A percentile compares a stretch with the other conserved stretches of the same genome.
Conservation (phyloP, 257 asterid genomes). For the Scutellaria baicalensis region DNA sequence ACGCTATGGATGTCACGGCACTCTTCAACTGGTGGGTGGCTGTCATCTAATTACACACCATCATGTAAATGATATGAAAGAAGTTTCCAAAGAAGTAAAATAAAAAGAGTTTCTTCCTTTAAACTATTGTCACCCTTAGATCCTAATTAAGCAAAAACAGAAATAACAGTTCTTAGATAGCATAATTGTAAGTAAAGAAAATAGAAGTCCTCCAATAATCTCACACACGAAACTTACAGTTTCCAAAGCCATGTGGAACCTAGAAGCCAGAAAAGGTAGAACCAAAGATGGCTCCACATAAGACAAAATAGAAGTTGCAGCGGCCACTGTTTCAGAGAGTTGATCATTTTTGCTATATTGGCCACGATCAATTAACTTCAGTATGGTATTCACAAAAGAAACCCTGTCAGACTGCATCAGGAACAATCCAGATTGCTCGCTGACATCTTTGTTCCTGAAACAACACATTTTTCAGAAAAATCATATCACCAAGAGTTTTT, state of each 20-base stretch:
- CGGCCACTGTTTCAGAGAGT: constrained; percentile 93
- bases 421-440: constrained; percentile 42
- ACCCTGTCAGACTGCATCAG: constrained; percentile 67
- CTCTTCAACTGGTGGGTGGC: constrained; percentile 99
- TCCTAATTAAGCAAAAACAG: not conserved
- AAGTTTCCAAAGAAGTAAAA: not conserved
- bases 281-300: constrained; percentile 90
- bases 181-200: not conserved
- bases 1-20: constrained; percentile 92
- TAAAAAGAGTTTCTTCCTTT: not conserved
- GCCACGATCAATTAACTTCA: constrained; percentile 95
- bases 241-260: constrained; percentile 98
- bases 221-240: constrained; percentile 56
- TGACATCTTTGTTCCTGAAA: constrained; percentile 63
- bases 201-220: not conserved
- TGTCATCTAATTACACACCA: constrained; percentile 61
- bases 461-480: constrained; percentile 23
- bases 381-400: constrained; percentile 63
- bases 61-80: constrained; percentile 14
- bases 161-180: not conserved
- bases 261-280: constrained; percentile 83
- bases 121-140: constrained; percentile 7
- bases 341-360: constrained; percentile 93
- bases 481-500: constrained; percentile 5
- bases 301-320: constrained; percentile 89